Evolutionary conservation across 2,329 filamentous ascomycete species (phyloP).

Genomic region (Colletotrichum navitas): DNA sequence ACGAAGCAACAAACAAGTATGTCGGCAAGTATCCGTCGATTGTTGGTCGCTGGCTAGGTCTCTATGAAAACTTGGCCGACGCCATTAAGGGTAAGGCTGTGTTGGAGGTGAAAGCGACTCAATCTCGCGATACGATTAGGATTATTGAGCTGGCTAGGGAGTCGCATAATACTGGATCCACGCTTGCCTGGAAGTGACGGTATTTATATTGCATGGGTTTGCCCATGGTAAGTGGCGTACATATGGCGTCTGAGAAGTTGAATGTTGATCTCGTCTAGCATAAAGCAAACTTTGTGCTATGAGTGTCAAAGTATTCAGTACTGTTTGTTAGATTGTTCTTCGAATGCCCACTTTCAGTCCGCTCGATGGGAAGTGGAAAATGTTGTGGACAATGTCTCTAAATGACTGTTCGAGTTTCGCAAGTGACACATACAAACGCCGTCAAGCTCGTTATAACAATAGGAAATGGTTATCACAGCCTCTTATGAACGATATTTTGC

Average conservation of each 20-base stretch:
- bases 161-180: slow-evolving; percentile 50
- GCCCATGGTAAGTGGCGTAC: neutral
- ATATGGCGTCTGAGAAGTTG: neutral
- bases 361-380: no score
- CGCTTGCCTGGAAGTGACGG: slow-evolving; percentile 47
- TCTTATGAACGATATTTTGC: no score
- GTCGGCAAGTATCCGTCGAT: slow-evolving; percentile 54
- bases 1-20: slow-evolving; percentile 50
- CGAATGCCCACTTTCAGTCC: neutral
- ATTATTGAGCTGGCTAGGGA: slow-evolving; percentile 58
- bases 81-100: slow-evolving; percentile 55
- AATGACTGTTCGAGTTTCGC: neutral
- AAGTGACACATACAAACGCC: neutral
- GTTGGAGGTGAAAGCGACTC: slow-evolving; percentile 54
- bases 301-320: neutral
- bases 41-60: slow-evolving; percentile 54
- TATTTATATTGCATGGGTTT: neutral
- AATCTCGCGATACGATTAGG: slow-evolving; percentile 55
- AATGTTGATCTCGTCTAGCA: neutral
- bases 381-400: neutral
- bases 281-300: neutral
- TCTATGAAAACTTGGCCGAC: slow-evolving; percentile 57
- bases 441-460: no score
- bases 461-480: no score
- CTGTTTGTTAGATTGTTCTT: neutral